These are phyloP conservation scores for Saccharum officinarum DNA, from an alignment of 176 grass and related monocot genomes.

Conservation along the genomic window DNA sequence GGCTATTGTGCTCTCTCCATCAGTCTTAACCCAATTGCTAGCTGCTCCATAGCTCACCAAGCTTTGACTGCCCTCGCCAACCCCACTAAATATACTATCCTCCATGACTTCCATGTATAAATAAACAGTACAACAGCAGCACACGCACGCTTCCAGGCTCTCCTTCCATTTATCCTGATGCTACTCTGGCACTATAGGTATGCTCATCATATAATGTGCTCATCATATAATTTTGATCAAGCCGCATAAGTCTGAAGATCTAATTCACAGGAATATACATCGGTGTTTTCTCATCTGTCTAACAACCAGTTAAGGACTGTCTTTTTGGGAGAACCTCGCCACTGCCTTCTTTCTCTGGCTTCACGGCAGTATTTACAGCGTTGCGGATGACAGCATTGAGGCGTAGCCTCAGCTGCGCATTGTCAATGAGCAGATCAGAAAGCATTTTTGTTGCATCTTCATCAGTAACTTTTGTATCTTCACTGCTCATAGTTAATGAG, in stretches of 20 bases:
- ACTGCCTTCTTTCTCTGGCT: conserved; percentile 64
- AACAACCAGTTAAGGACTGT: conserved; percentile 86
- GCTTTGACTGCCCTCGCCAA: not conserved
- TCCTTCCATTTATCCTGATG: not conserved
- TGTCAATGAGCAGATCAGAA: conserved; percentile 85
- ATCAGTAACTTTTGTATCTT: conserved; percentile 40
- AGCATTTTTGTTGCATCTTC: conserved; percentile 74
- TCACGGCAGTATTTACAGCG: conserved; percentile 55
- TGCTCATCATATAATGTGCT: no score
- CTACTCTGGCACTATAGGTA: conserved; percentile 33
- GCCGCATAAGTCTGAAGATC: conserved; percentile 40
- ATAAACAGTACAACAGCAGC: conserved; percentile 36
- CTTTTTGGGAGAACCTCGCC: conserved; percentile 56
- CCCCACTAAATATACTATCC: conserved; percentile 21
- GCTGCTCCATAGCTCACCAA: not conserved
- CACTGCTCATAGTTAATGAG: conserved; percentile 40
- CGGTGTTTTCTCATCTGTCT: conserved; percentile 52
- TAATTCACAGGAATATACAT: conserved; percentile 61
- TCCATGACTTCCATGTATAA: conserved; percentile 21
- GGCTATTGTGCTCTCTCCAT: not conserved
- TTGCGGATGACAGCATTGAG: conserved; percentile 71
- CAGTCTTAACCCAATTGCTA: not conserved
- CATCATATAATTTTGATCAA: conserved; percentile 38
- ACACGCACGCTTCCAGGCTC: conserved; percentile 6
- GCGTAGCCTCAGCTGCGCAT: conserved; percentile 71